These are phyloP conservation scores for Claviceps maximensis DNA, from an alignment of 2,329 filamentous ascomycete genomes.

Conservation along the genomic window DNA sequence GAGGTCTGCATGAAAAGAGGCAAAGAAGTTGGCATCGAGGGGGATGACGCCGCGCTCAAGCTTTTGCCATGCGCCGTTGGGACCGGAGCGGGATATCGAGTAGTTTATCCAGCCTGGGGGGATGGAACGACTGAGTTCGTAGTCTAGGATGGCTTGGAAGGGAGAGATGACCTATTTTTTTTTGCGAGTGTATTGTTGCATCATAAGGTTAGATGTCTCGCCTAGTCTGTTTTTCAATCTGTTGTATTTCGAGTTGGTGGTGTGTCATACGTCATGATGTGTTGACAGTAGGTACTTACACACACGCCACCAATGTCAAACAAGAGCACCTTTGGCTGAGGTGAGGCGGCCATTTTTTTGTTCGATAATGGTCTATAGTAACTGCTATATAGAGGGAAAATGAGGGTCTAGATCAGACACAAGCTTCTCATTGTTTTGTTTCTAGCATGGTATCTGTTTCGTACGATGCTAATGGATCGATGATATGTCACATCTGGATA, in stretches of 20 bases:
- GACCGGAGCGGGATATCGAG: conserved; percentile 67
- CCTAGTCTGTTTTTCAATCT: neutral
- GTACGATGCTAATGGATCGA: neutral
- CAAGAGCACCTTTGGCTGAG: conserved; percentile 59
- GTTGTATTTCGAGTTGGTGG: no score
- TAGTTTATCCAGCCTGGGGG: conserved; percentile 86
- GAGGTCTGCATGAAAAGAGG: conserved; percentile 62
- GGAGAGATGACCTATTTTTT: conserved; percentile 64
- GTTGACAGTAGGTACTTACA: conserved; percentile 51
- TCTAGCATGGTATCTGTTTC: neutral
- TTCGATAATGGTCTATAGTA: conserved; percentile 15
- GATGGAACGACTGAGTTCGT: conserved; percentile 64
- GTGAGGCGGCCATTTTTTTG: conserved; percentile 33
- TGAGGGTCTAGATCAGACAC: neutral
- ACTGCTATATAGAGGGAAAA: conserved; percentile 8
- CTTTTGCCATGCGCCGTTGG: conserved; percentile 74
- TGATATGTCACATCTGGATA: neutral
- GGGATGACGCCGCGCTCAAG: conserved; percentile 74
- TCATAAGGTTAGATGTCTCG: neutral
- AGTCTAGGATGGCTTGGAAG: conserved; percentile 85
- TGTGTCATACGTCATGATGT: neutral
- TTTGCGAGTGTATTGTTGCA: neutral
- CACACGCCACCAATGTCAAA: conserved; percentile 97
- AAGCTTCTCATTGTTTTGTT: neutral
- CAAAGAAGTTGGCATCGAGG: conserved; percentile 64